Percentiles rank a stretch among this genome's conserved stretches.
phyloP scores from a whole-genome alignment of 2,329 filamentous ascomycete species.

The Alternaria conjuncta region DNA sequence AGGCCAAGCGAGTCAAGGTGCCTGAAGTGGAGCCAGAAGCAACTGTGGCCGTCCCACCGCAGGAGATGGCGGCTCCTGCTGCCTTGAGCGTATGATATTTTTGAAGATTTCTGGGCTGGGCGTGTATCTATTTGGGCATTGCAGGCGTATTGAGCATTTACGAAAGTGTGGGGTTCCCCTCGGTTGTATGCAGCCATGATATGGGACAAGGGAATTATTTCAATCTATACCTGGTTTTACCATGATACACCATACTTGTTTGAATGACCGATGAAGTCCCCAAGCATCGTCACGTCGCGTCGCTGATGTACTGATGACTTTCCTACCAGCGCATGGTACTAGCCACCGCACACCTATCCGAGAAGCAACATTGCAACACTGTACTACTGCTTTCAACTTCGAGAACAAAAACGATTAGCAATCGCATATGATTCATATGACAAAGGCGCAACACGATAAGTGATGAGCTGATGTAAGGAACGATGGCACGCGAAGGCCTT shows the following conservation, averaged over 20 bases:
- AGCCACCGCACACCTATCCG: too few relatives aligned
- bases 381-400: too few relatives aligned
- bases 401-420: too few relatives aligned
- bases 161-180: background rate
- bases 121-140: constrained; percentile 12
- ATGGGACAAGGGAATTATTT: too few relatives aligned
- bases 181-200: background rate
- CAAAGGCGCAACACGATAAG: too few relatives aligned
- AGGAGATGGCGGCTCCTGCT: constrained; percentile 25
- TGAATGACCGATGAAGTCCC: background rate
- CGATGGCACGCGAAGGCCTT: background rate
- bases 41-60: constrained; percentile 8
- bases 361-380: too few relatives aligned
- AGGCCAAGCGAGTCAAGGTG: constrained; percentile 38
- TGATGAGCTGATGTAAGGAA: too few relatives aligned
- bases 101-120: background rate
- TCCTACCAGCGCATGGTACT: too few relatives aligned
- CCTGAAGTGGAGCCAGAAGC: constrained; percentile 21
- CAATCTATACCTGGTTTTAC: too few relatives aligned
- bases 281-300: background rate
- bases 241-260: background rate
- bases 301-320: background rate
- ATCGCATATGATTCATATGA: too few relatives aligned
- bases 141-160: constrained; percentile 25
- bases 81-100: constrained; percentile 26